Base-by-base conservation (phyloP, 306 rosid genomes). In the Cicer chorassanicum region DNA sequence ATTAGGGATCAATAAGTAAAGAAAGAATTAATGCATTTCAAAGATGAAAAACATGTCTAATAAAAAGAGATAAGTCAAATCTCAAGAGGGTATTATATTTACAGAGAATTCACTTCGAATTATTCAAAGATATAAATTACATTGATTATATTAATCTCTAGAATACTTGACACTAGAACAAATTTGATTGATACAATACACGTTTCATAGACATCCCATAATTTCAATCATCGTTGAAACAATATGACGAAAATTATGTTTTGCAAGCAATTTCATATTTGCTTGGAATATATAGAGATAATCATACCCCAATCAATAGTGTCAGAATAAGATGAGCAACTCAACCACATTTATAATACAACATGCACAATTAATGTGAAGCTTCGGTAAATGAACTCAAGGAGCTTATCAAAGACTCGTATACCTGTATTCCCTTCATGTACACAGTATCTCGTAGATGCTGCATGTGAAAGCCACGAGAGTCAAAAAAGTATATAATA, bases 361-460 rank as follows among this genome's bases (percentile, higher is more conserved):
- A 43, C 38, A 11, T 4, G 21, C 53, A 39, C 53, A 57, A 76
- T 80, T 80, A 86, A 9, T 67, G 61, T 38, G 84, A 80, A 61
- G 76, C 71, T 77, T 77, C 85, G 41, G 54, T 57, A 50, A 81
- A 89, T 51, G 89, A 89, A 78, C 93, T 88, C 87, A 93, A 82
- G 68, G 97, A 86, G 80, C 93, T 86, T 83, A 91, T 88, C 77
- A 93, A 24, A 57, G 92, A 89, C 75, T 93, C 98, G 56, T 93
- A 93, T n/a, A 93, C 90, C 82, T 80, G 64, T 78, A 93, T 89
- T 60, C 98, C 98, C 55, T 79, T 84, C 83, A 93, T 49, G 78
- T 85, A 93, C 44, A 91, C 80, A 0, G 91, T 84, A 63, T 93
- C 98, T 68, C 67, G 82, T 60, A 93, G 81, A 81, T 85, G 91